These are phyloP conservation scores for Lentinula sp. DNA, from an alignment of 768 basidiomycete genomes.

Conservation along the genomic window DNA sequence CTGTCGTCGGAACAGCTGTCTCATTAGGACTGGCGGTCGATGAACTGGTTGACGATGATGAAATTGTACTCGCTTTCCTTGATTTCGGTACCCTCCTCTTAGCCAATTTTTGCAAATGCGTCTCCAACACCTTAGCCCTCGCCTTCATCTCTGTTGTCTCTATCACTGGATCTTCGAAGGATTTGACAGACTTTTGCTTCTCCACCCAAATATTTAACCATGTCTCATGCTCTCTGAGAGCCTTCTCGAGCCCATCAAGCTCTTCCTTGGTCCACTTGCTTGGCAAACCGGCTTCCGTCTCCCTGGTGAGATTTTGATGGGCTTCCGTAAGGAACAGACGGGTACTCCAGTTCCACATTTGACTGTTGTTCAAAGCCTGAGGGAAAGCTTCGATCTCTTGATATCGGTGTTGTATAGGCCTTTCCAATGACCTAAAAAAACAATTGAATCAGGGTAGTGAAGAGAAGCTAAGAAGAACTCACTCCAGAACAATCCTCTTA, in stretches of 20 bases:
- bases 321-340: slow-evolving; percentile 85
- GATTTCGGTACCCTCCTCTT: slow-evolving; percentile 65
- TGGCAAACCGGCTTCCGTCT: slow-evolving; percentile 50
- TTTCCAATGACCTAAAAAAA: slow-evolving; percentile 60
- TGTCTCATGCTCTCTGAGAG: slow-evolving; percentile 69
- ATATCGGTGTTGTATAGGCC: slow-evolving; percentile 81
- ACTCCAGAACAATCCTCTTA: slow-evolving; percentile 83
- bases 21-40: slow-evolving; percentile 12
- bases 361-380: slow-evolving; percentile 71
- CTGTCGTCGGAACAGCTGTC: neutral
- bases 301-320: slow-evolving; percentile 62
- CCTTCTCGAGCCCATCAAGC: slow-evolving; percentile 69
- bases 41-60: slow-evolving; percentile 12
- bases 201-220: slow-evolving; percentile 84
- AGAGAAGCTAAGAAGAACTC: slow-evolving; percentile 24
- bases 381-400: slow-evolving; percentile 86
- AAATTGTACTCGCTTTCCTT: slow-evolving; percentile 43
- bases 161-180: slow-evolving; percentile 82
- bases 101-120: slow-evolving; percentile 59
- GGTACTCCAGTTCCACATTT: slow-evolving; percentile 86
- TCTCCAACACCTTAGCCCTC: slow-evolving; percentile 75
- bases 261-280: slow-evolving; percentile 88
- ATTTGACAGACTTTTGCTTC: slow-evolving; percentile 70
- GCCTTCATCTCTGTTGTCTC: slow-evolving; percentile 82
- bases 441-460: neutral